Evolutionary conservation across 441 rosid genomes (phyloP).

Genomic region (Erodium texanum): DNA sequence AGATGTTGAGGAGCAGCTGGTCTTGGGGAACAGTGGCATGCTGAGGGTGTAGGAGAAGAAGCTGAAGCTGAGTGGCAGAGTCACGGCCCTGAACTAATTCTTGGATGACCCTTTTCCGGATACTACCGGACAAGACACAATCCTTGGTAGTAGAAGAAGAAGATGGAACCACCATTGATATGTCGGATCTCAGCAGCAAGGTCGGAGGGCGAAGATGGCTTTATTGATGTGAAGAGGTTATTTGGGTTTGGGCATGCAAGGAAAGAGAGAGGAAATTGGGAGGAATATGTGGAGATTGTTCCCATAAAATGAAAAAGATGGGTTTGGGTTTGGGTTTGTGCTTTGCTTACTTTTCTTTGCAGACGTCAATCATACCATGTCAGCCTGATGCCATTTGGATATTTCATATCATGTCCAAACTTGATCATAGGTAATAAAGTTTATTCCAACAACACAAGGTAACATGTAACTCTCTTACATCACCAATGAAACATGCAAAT

Average conservation of each 20-base stretch:
- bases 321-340: no score
- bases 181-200: no score
- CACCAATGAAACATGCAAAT: no score
- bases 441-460: no score
- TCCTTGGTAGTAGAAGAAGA: no score
- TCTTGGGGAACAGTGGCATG: conserved; percentile 9
- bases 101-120: conserved; percentile 22
- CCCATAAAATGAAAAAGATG: no score
- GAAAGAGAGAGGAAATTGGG: conserved; percentile 20
- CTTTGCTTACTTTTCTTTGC: neutral
- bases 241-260: no score
- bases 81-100: conserved; percentile 41
- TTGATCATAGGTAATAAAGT: no score
- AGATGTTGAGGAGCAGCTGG: conserved; percentile 41
- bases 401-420: no score
- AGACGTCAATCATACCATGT: neutral
- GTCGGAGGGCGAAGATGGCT: no score
- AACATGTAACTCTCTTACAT: no score
- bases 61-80: conserved; percentile 38
- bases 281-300: conserved; percentile 21
- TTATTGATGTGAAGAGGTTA: neutral
- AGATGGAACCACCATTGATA: no score
- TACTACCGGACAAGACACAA: neutral
- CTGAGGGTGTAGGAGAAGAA: conserved; percentile 25
- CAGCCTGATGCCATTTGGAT: neutral